Conservation (phyloP, 2,329 filamentous ascomycete species). For the Nannizziopsis arthrosporioides region DNA sequence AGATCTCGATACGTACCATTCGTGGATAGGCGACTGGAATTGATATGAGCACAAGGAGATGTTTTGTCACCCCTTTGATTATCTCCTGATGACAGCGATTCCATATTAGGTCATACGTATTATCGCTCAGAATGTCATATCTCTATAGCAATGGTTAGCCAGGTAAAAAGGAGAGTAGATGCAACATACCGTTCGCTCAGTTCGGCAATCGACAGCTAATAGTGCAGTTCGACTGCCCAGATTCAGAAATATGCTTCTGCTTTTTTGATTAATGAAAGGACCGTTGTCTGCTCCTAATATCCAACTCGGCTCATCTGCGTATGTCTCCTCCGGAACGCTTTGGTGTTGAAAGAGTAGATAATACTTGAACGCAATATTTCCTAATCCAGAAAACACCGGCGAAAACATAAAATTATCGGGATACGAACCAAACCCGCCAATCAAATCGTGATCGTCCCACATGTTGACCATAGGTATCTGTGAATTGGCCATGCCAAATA, state of each 20-base stretch:
- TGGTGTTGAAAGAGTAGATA: conserved; percentile 99
- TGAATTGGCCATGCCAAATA: conserved; percentile 83
- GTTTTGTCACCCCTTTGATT: conserved; percentile 70
- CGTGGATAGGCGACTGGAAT: conserved; percentile 74
- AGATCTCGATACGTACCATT: conserved; percentile 43
- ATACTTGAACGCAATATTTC: conserved; percentile 91
- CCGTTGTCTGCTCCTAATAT: conserved; percentile 66
- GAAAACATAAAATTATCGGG: conserved; percentile 83
- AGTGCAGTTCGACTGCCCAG: conserved; percentile 70
- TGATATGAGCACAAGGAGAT: conserved; percentile 75
- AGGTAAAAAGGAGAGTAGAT: background rate
- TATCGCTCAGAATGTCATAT: conserved; percentile 65
- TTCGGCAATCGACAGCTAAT: conserved; percentile 80
- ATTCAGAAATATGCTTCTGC: conserved; percentile 74
- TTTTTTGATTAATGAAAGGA: conserved; percentile 79
- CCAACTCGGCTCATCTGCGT: conserved; percentile 82
- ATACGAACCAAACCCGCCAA: conserved; percentile 88
- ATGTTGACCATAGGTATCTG: conserved; percentile 99
- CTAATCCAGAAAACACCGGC: conserved; percentile 78
- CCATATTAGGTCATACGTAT: conserved; percentile 77
- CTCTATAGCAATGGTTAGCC: conserved; percentile 29
- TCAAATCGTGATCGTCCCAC: conserved; percentile 89
- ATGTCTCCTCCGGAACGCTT: conserved; percentile 67
- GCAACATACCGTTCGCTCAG: conserved; percentile 59
- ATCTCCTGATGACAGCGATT: conserved; percentile 76